Base-by-base conservation (phyloP, 2,329 filamentous ascomycete species). In the Phoma sp. region DNA sequence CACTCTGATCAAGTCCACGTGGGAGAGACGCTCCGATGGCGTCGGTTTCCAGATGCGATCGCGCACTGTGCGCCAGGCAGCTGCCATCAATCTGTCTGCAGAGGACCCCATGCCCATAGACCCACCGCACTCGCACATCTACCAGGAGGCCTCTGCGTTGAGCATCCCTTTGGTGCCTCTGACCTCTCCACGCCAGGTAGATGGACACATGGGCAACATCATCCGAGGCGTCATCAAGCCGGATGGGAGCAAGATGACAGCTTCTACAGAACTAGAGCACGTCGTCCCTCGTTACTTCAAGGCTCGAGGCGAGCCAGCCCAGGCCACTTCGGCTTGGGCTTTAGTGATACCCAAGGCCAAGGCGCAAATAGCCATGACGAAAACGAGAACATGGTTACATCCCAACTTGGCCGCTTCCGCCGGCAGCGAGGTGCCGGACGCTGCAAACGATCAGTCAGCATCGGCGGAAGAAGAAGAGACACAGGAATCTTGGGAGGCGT, bases 171-270 rank as follows among this genome's bases (percentile, higher is more conserved):
- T 93, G 3, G 73, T 87, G 10, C 85, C 88, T 1, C 72, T 93
- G 32, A 91, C 88, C 0, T 71, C 76, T 6, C 82, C 88, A 15
- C 84, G 89, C 17, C 78, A 76, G 41, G 86, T 95, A 32, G 76
- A 82, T 1, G 82, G 84, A 33, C 86, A 86, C 32, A 85, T 93
- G 66, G 91, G 91, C 3, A 96, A 96, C 73, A 94, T 96, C 51
- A 79, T 95, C 21, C 85, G 88, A 29, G 83, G 84, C 37, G 70
- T 93, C 9, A 78, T 84, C 15, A 76, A 82, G 17, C 63, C 63
- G 12, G 63, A 71, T 22, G 80, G 78, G 4, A 71, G 76, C 29
- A 65, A 74, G 1, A 76, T 82, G 0, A 86, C 88, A 12, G 90
- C 90, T 3, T 92, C 89, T 1, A 80, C 82, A 25, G 90, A 94